phyloP scores from a whole-genome alignment of 805 yeast species.

The Tetrapisispora taiwanensis region DNA sequence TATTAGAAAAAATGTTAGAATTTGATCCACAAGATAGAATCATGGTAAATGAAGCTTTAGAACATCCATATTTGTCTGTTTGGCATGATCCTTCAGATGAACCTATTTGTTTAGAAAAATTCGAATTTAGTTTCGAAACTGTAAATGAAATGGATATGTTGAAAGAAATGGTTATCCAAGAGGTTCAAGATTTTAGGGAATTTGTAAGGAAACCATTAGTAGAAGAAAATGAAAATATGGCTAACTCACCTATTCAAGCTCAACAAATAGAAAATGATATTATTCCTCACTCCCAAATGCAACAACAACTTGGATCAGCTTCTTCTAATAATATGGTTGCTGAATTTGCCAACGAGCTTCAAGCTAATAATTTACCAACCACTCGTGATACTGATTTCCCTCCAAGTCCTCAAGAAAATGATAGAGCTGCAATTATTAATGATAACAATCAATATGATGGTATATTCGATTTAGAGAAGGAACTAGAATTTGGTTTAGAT shows the following conservation, averaged over 20 bases:
- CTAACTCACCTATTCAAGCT: conserved; percentile 4
- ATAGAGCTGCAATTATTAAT: conserved; percentile 18
- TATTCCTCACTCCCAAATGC: not conserved
- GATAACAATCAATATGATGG: conserved; percentile 14
- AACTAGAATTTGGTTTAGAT: conserved; percentile 59
- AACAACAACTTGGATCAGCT: not conserved
- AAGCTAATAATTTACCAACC: conserved; percentile 26
- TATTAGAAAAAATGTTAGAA: conserved; percentile 68
- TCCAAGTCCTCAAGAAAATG: conserved; percentile 52
- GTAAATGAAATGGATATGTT: conserved; percentile 69
- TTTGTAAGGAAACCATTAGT: conserved; percentile 70
- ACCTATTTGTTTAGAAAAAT: conserved; percentile 67
- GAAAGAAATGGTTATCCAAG: conserved; percentile 69
- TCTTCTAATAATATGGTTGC: not conserved
- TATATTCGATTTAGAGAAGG: conserved; percentile 44
- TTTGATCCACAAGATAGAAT: conserved; percentile 79
- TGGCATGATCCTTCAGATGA: conserved; percentile 96
- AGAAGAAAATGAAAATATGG: conserved; percentile 35
- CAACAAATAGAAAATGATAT: conserved; percentile 22
- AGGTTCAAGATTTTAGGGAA: conserved; percentile 67
- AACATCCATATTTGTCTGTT: conserved; percentile 75
- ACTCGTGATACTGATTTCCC: conserved; percentile 39
- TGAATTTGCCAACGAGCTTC: not conserved
- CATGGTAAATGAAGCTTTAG: conserved; percentile 78
- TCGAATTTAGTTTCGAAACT: conserved; percentile 81